phyloP scores from a whole-genome alignment of 2,329 filamentous ascomycete genomes.

The Neonectria coccinea region DNA sequence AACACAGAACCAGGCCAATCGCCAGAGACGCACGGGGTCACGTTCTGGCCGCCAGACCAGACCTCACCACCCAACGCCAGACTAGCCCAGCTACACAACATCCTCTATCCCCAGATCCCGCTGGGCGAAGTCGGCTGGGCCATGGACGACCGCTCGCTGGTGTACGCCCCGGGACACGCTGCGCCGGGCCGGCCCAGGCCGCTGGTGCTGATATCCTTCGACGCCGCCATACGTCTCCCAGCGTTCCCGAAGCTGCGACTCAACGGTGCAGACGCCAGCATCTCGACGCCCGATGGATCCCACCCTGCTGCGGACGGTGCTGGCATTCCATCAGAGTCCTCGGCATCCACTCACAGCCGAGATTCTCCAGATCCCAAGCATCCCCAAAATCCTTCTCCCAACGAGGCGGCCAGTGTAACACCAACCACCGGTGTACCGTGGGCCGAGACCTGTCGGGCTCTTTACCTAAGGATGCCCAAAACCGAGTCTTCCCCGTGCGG shows the following conservation, averaged over 20 bases:
- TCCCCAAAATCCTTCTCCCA: not conserved
- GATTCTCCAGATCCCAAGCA: not conserved
- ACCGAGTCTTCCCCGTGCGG: constrained; percentile 3
- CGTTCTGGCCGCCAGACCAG: constrained; percentile 43
- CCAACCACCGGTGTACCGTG: not conserved
- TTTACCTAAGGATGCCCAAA: constrained; percentile 18
- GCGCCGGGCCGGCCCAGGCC: constrained; percentile 30
- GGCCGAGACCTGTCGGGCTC: not conserved
- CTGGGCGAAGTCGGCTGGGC: constrained; percentile 55
- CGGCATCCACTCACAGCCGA: not conserved
- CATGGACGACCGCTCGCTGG: constrained; percentile 61
- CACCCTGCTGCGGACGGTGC: not conserved
- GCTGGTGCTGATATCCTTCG: constrained; percentile 47
- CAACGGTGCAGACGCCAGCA: not conserved
- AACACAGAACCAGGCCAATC: not conserved
- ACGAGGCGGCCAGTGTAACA: not conserved
- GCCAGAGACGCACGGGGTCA: not conserved
- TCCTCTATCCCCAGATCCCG: constrained; percentile 50
- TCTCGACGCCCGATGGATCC: not conserved
- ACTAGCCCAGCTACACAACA: constrained; percentile 46
- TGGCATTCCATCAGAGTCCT: not conserved
- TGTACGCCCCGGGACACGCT: constrained; percentile 53
- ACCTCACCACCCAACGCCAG: constrained; percentile 5
- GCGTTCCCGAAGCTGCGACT: constrained; percentile 32
- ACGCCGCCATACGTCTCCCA: constrained; percentile 43